These are phyloP conservation scores for Penicillium tannophilum DNA, from an alignment of 495 filamentous ascomycete genomes.

Conservation along the genomic window DNA sequence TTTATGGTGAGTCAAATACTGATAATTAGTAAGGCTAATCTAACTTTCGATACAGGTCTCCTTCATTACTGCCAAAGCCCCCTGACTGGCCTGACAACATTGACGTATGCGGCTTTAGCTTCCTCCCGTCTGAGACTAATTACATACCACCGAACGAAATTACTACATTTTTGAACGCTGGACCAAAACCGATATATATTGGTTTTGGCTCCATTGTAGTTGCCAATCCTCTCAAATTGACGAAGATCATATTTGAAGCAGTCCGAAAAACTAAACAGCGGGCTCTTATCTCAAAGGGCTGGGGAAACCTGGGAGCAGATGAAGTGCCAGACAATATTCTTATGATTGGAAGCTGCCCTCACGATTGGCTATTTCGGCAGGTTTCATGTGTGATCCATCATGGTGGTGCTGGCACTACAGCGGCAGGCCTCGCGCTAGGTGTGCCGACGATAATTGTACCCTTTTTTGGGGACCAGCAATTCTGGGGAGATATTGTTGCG, in stretches of 20 bases:
- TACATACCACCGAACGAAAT: conserved; percentile 49
- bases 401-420: conserved; percentile 81
- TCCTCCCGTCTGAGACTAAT: conserved; percentile 47
- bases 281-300: conserved; percentile 78
- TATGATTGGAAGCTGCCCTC: conserved; percentile 75
- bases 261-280: conserved; percentile 64
- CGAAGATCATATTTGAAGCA: conserved; percentile 51
- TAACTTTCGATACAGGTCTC: conserved; percentile 50
- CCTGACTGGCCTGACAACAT: conserved; percentile 74
- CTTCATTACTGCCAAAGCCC: conserved; percentile 76
- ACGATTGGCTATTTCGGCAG: conserved; percentile 79
- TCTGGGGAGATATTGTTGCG: conserved; percentile 81
- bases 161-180: conserved; percentile 50
- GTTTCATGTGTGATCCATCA: conserved; percentile 81
- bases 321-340: conserved; percentile 67
- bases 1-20: conserved; percentile 54
- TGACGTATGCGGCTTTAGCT: conserved; percentile 66
- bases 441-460: conserved; percentile 76
- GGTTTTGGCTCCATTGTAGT: conserved; percentile 67
- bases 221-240: conserved; percentile 54
- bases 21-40: background rate
- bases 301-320: conserved; percentile 73
- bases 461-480: conserved; percentile 85
- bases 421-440: conserved; percentile 68
- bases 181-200: conserved; percentile 59